phyloP scores from a whole-genome alignment of 148 eudicot species.

The Beta vulgaris region DNA sequence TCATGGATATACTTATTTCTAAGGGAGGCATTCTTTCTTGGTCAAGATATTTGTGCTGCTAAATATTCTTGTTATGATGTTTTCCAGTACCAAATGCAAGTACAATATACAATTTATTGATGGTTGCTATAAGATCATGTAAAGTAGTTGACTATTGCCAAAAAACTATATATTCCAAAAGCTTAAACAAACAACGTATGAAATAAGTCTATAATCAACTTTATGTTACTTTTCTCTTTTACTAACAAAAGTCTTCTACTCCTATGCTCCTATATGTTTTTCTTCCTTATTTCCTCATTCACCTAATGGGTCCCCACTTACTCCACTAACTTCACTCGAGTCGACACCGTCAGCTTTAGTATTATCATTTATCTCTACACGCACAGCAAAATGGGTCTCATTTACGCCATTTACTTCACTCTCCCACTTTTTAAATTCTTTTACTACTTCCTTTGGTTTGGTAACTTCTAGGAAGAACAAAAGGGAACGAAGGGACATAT shows the following conservation, averaged over 20 bases:
- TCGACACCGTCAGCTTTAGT: no score
- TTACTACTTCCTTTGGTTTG: no score
- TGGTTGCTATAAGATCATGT: neutral
- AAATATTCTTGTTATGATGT: slow-evolving; percentile 14
- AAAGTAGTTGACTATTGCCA: neutral
- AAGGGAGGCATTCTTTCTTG: neutral
- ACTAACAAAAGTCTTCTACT: neutral
- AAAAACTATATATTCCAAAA: neutral
- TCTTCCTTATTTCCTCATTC: no score
- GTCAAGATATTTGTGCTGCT: neutral
- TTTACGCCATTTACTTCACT: no score
- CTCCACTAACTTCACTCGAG: no score
- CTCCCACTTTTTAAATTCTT: no score
- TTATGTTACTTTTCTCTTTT: neutral
- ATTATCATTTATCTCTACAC: no score
- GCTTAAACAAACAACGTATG: neutral
- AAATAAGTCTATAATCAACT: neutral
- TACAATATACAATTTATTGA: neutral
- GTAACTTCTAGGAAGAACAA: no score
- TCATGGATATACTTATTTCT: neutral
- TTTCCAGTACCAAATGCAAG: neutral
- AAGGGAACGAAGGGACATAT: no score
- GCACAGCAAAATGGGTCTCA: no score
- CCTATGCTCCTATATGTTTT: no score
- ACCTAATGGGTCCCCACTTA: no score